Evolutionary conservation across 1,139 yeast genomes (phyloP).

Genomic region (Zygosaccharomyces pseudobailii): DNA sequence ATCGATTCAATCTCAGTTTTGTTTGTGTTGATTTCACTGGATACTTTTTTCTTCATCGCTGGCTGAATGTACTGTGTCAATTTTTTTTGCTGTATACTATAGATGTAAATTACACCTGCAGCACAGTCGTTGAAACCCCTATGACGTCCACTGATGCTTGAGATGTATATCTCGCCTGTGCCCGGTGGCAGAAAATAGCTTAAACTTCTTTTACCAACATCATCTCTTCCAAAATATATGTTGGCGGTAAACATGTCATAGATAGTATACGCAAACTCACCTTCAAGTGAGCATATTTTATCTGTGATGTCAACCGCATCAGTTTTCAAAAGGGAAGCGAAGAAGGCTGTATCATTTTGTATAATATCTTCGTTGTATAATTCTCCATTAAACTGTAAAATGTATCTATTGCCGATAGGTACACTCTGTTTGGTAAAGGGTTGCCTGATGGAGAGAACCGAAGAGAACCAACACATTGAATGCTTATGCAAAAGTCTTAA

Average conservation of each 20-base stretch:
- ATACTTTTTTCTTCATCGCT: slow-evolving; percentile 19
- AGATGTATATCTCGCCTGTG: slow-evolving; percentile 37
- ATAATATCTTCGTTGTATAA: slow-evolving; percentile 58
- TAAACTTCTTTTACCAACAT: slow-evolving; percentile 75
- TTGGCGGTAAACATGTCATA: slow-evolving; percentile 38
- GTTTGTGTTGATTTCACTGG: slow-evolving; percentile 15
- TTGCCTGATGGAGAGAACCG: slow-evolving; percentile 71
- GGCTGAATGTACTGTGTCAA: slow-evolving; percentile 17
- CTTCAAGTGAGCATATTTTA: slow-evolving; percentile 46
- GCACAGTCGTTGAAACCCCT: slow-evolving; percentile 47
- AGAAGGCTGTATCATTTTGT: slow-evolving; percentile 47
- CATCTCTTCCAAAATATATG: slow-evolving; percentile 79
- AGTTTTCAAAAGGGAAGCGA: slow-evolving; percentile 32
- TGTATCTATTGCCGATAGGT: slow-evolving; percentile 33
- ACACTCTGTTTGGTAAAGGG: slow-evolving; percentile 78
- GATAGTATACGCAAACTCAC: slow-evolving; percentile 75
- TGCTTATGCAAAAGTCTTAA: slow-evolving; percentile 14
- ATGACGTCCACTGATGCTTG: slow-evolving; percentile 39
- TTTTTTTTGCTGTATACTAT: slow-evolving; percentile 27
- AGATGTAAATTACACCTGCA: slow-evolving; percentile 46
- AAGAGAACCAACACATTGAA: slow-evolving; percentile 39
- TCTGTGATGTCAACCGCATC: slow-evolving; percentile 32
- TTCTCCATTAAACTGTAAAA: slow-evolving; percentile 84
- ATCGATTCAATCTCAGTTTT: slow-evolving; percentile 15
- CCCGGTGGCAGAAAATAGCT: slow-evolving; percentile 38